Conservation (phyloP, 2,329 filamentous ascomycete species). For the Diaporthe sp. region DNA sequence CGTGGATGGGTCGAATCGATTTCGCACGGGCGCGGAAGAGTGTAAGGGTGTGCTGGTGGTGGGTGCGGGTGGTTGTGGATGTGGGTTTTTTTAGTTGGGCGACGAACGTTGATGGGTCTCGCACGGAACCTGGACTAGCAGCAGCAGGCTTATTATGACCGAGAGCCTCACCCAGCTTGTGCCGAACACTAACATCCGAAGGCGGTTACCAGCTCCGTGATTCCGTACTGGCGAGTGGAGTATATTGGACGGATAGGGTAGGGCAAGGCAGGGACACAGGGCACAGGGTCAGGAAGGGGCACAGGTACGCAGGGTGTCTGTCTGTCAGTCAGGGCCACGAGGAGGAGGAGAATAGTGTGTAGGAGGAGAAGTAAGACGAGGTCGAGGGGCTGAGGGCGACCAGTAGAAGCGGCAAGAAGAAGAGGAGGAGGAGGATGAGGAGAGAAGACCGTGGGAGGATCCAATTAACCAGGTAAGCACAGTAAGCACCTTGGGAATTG, state of each 20-base stretch:
- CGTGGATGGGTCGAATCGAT: constrained; percentile 28
- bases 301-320: neutral
- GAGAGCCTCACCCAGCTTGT: constrained; percentile 26
- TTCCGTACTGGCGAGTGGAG: constrained; percentile 19
- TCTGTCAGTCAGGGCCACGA: neutral
- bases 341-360: neutral
- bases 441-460: neutral
- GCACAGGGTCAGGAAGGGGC: neutral
- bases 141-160: constrained; percentile 21
- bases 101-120: constrained; percentile 31
- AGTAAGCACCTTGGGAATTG: constrained; percentile 30
- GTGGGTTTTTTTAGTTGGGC: constrained; percentile 31
- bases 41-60: constrained; percentile 19
- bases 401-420: neutral
- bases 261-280: neutral
- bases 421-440: neutral
- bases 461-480: constrained; percentile 17
- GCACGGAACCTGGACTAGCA: constrained; percentile 30
- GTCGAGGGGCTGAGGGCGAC: neutral
- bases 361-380: neutral
- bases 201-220: constrained; percentile 27
- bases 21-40: constrained; percentile 28
- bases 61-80: constrained; percentile 26
- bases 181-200: constrained; percentile 28
- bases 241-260: constrained; percentile 23